A percentile compares a stretch with the other conserved stretches of the same genome.
Conservation (phyloP, 139 green algal genomes). For the Volvox africanus region DNA sequence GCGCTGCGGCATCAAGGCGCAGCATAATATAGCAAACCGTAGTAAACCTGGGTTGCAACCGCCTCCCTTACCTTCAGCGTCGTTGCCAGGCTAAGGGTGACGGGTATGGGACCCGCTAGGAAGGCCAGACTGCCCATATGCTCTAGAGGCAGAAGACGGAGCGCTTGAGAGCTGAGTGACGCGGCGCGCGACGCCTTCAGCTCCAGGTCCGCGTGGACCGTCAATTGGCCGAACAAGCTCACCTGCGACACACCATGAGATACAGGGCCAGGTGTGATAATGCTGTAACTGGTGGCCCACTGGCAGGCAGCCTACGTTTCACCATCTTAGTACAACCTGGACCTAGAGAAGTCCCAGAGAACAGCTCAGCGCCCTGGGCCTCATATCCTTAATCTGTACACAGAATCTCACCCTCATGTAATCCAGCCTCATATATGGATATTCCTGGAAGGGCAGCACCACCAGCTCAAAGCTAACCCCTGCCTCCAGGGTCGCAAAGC, state of each 20-base stretch:
- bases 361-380: too few relatives aligned
- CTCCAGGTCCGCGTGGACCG: conserved; percentile 6
- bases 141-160: neutral
- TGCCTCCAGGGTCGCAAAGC: neutral
- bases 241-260: neutral
- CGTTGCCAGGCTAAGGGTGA: neutral
- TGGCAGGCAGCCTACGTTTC: too few relatives aligned
- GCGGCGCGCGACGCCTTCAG: neutral
- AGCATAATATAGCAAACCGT: too few relatives aligned
- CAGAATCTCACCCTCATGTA: neutral
- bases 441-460: neutral
- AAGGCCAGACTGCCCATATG: neutral
- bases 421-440: conserved; percentile 22
- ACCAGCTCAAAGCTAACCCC: conserved; percentile 1
- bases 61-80: neutral
- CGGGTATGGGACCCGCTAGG: conserved; percentile 1
- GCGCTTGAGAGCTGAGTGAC: neutral
- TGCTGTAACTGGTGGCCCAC: too few relatives aligned
- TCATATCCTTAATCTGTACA: too few relatives aligned
- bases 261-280: too few relatives aligned
- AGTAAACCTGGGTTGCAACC: too few relatives aligned
- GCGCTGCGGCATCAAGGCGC: too few relatives aligned
- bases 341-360: too few relatives aligned
- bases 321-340: too few relatives aligned
- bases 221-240: neutral